Base-by-base conservation (phyloP, 2,329 filamentous ascomycete genomes). In the Knufia petricola region DNA sequence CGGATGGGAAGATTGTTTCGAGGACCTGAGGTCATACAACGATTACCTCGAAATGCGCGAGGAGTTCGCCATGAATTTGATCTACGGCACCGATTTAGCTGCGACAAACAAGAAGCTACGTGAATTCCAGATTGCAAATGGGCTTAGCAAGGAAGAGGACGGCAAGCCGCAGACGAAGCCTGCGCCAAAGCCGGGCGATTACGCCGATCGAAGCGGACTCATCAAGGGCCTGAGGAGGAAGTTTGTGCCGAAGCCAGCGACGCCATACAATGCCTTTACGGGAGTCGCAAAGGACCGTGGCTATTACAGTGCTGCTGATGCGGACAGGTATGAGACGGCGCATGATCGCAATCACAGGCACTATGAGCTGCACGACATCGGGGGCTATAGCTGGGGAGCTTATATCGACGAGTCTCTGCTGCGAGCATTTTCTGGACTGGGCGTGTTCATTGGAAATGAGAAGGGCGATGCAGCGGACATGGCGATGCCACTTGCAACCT, bases 11-110 rank as follows among this genome's bases (percentile, higher is more conserved):
- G 86, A 92, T 54, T 92, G 98, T 64, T 98, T 98, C 60, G 85
- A 94, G 65, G 81, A 78, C 1, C 74, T 95, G 51, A 71, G 78
- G 37, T 84, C 82, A 62, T 98, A 83, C 72, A 95, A 98, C 68
- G 83, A 95, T 66, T 95, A 96, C 69, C 79, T 98, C 10, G 87
- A 96, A 67, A 82, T 86, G 61, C 87, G 95, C 32, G 92, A 98
- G 70, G 81, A 84, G 56, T 77, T 95, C 53, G 89, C 89, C 1
- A 88, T 89, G 68, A 90, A 95, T 62, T 75, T 98, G 8, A 83
- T 95, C 46, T 75, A 81, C 55, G 81, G 82, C 36, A 75, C 72
- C 37, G 81, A 89, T 51, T 74, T 82, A 1, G 78, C 81, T n/a
- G 77, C 74, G 50, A 81, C 77, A 2, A 73, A 79, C 59, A 65